Evolutionary conservation across 2,329 filamentous ascomycete genomes (phyloP).

Genomic region (Colletotrichum musicola): DNA sequence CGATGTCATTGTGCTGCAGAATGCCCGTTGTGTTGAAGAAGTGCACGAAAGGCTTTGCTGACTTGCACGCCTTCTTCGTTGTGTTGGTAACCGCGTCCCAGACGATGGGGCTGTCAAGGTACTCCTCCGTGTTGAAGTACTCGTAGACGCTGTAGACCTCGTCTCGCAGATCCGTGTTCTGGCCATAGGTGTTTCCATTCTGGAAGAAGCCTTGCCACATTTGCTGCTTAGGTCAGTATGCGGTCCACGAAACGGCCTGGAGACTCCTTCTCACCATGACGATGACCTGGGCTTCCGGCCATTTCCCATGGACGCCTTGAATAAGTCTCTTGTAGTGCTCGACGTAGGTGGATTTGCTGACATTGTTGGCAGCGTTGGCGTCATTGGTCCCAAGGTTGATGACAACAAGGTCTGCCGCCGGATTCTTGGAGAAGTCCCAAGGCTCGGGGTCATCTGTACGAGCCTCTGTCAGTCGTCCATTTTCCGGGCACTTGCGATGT

Average conservation of each 20-base stretch:
- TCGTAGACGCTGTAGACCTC: constrained; percentile 65
- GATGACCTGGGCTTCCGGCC: constrained; percentile 59
- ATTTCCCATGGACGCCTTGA: constrained; percentile 60
- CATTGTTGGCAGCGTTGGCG: constrained; percentile 56
- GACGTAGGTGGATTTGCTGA: constrained; percentile 53
- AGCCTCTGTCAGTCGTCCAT: constrained; percentile 3
- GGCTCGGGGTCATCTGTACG: constrained; percentile 55
- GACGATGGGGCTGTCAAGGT: constrained; percentile 53
- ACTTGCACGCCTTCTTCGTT: constrained; percentile 47
- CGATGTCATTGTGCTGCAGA: constrained; percentile 72
- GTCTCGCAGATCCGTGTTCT: constrained; percentile 60
- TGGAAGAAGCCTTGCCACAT: constrained; percentile 68
- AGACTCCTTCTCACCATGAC: constrained; percentile 52
- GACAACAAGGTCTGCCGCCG: constrained; percentile 58
- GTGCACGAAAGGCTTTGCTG: constrained; percentile 63
- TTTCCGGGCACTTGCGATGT: background rate
- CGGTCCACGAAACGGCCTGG: background rate
- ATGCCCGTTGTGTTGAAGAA: constrained; percentile 73
- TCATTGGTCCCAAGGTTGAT: constrained; percentile 64
- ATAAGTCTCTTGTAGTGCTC: constrained; percentile 59
- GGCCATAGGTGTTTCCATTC: constrained; percentile 62
- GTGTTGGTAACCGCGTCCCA: constrained; percentile 57
- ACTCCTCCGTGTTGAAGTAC: constrained; percentile 63
- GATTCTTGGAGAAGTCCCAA: constrained; percentile 58
- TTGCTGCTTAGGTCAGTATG: constrained; percentile 49